A percentile compares a stretch with the other conserved stretches of the same genome.
Evolutionary conservation across 306 rosid genomes (phyloP).

Genomic region (Myrica gale): DNA sequence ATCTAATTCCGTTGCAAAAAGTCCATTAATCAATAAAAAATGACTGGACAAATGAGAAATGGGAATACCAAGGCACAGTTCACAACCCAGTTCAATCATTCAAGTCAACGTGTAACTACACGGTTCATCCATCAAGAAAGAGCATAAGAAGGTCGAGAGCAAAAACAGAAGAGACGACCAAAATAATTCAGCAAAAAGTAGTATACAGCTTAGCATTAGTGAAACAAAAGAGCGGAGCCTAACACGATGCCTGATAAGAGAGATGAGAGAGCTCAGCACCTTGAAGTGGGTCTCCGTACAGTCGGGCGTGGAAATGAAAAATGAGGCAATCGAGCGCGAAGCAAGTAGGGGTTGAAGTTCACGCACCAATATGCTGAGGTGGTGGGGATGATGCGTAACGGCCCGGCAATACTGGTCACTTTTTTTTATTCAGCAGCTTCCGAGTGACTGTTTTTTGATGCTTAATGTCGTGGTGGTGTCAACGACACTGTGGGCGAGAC

Average conservation of each 20-base stretch:
- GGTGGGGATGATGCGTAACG: neutral
- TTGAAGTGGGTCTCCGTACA: constrained; percentile 1
- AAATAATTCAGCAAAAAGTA: neutral
- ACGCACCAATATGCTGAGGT: constrained; percentile 14
- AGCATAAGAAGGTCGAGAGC: neutral
- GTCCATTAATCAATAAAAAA: neutral
- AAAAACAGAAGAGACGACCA: neutral
- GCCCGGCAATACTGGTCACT: constrained; percentile 18
- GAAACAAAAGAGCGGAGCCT: neutral
- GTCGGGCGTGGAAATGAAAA: constrained; percentile 3
- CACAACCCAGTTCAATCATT: neutral
- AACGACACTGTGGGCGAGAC: no score
- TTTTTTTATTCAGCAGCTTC: neutral
- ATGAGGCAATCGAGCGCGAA: constrained; percentile 14
- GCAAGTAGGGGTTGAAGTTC: neutral
- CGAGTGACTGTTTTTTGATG: neutral
- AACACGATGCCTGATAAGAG: neutral
- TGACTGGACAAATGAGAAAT: neutral
- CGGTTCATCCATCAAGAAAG: neutral
- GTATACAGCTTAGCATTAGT: neutral
- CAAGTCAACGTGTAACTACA: neutral
- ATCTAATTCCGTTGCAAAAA: neutral
- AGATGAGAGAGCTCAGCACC: constrained; percentile 9
- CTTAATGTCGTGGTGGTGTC: no score
- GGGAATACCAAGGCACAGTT: neutral